Evolutionary conservation across 2,329 filamentous ascomycete genomes (phyloP), one percentile per base, ranked within the genome.

Genomic region (Diaporthe sp.): DNA sequence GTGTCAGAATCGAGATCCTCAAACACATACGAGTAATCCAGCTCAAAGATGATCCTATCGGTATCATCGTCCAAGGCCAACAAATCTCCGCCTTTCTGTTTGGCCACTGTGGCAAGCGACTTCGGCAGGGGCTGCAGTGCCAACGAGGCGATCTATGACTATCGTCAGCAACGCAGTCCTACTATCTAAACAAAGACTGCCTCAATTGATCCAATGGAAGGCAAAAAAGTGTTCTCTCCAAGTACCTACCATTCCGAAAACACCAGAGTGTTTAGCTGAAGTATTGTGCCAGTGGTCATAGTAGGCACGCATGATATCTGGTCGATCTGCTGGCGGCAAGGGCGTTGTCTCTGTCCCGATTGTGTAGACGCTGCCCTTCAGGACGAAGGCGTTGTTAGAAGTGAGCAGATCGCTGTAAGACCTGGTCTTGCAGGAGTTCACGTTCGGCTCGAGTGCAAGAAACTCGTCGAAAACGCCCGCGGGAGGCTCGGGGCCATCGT

Each of bases 391-490:
- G 75, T 81, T 79, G 72, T 78, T 79, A 22, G 53, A 63, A 3
- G 60, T 75, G 74, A 81, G 76, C n/a, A 80, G 67, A 82, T 86
- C 75, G 44, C 76, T 70, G 51, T 79, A 79, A 72, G 75, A 77
- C 12, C 75, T 77, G 25, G 76, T 78, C 25, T 77, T 75, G 74
- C 74, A 75, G 4, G 76, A 78, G 79, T 90, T 88, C 31, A 85
- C 79, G 0, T 83, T 76, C 1, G 86, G 85, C 1, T 82, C 79
- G 63, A 90, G 84, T 53, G 84, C 84, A 2, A 87, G 87, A 81
- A 93, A 93, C 74, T 88, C 87, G 74, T 87, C 85, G 75, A 93
- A 93, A 2, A 89, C 86, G 6, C 84, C 87, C 1, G 83, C 79
- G 0, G 91, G 90, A 0, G 87, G 87, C 70, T 83, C 81, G 0